phyloP scores from a whole-genome alignment of 1,284 basidiomycete species.

The Sphagnurus paluster region DNA sequence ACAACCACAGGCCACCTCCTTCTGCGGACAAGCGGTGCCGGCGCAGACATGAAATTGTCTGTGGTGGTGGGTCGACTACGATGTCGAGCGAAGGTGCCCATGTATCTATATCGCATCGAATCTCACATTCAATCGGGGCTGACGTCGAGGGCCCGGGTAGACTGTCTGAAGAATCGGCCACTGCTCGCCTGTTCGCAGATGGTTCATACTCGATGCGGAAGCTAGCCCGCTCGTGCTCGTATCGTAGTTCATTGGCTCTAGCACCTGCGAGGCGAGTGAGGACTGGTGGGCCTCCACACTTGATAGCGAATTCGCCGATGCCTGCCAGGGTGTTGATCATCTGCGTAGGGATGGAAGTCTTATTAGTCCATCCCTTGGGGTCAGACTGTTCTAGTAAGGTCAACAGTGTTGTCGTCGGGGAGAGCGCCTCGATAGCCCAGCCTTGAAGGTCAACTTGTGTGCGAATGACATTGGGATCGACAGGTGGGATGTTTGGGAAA shows the following conservation, averaged over 20 bases:
- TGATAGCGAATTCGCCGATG: slow-evolving; percentile 93
- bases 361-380: slow-evolving; percentile 97
- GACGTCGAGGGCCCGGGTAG: slow-evolving; percentile 23
- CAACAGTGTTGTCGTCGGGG: slow-evolving; percentile 92
- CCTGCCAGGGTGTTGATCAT: slow-evolving; percentile 89
- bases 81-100: slow-evolving; percentile 91
- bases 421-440: slow-evolving; percentile 95
- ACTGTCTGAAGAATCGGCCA: slow-evolving; percentile 19
- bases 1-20: slow-evolving; percentile 97
- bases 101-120: slow-evolving; percentile 91
- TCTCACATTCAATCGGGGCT: slow-evolving; percentile 85
- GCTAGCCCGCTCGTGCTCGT: slow-evolving; percentile 84
- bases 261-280: slow-evolving; percentile 85
- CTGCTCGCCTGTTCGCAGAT: slow-evolving; percentile 48
- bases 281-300: slow-evolving; percentile 90
- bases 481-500: slow-evolving; percentile 78
- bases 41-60: slow-evolving; percentile 79
- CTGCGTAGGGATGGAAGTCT: slow-evolving; percentile 88
- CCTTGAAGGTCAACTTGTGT: slow-evolving; percentile 96
- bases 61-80: slow-evolving; percentile 93
- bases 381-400: slow-evolving; percentile 97
- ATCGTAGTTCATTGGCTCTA: slow-evolving; percentile 70
- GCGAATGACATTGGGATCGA: slow-evolving; percentile 79
- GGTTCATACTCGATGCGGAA: slow-evolving; percentile 88
- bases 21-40: slow-evolving; percentile 86